A percentile compares a stretch with the other conserved stretches of the same genome.
phyloP scores from a whole-genome alignment of 805 yeast species.

The Yarrowia deformans region DNA sequence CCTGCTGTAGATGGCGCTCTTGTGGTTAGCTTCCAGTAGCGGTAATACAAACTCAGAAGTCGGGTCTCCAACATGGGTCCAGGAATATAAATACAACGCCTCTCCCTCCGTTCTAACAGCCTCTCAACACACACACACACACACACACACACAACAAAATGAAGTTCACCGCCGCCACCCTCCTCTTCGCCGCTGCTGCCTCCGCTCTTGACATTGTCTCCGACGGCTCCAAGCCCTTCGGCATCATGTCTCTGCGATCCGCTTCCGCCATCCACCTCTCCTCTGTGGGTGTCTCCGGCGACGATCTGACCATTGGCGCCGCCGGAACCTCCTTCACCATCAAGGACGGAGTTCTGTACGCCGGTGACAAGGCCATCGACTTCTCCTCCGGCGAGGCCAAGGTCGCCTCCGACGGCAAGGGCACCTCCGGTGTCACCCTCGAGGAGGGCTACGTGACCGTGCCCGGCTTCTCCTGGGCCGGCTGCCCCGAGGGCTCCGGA shows the following conservation, averaged over 20 bases:
- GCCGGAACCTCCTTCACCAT: slow-evolving; percentile 7
- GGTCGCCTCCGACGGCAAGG: slow-evolving; percentile 20
- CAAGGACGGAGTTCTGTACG: slow-evolving; percentile 32
- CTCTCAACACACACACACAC: neutral
- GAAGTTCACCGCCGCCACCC: slow-evolving; percentile 28
- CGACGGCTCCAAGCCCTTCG: slow-evolving; percentile 37
- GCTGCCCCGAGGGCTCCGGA: slow-evolving; percentile 6
- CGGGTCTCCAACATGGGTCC: too few relatives aligned
- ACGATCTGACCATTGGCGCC: neutral
- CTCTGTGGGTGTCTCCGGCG: slow-evolving; percentile 3
- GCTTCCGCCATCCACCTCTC: slow-evolving; percentile 23
- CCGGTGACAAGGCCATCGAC: slow-evolving; percentile 17
- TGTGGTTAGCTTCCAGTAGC: too few relatives aligned
- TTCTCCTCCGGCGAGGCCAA: slow-evolving; percentile 30
- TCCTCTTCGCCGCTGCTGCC: slow-evolving; percentile 20
- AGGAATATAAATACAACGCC: too few relatives aligned
- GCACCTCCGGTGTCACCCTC: slow-evolving; percentile 19
- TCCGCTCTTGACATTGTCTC: slow-evolving; percentile 12
- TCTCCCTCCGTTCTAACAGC: too few relatives aligned
- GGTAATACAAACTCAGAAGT: too few relatives aligned
- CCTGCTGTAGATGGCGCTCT: neutral
- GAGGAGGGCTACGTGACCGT: slow-evolving; percentile 12
- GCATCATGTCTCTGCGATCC: slow-evolving; percentile 36
- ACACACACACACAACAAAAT: slow-evolving; percentile 5
- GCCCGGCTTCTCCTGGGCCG: slow-evolving; percentile 29